Evolutionary conservation across 2,329 filamentous ascomycete species (phyloP).

Genomic region (Trichoderma sp.): DNA sequence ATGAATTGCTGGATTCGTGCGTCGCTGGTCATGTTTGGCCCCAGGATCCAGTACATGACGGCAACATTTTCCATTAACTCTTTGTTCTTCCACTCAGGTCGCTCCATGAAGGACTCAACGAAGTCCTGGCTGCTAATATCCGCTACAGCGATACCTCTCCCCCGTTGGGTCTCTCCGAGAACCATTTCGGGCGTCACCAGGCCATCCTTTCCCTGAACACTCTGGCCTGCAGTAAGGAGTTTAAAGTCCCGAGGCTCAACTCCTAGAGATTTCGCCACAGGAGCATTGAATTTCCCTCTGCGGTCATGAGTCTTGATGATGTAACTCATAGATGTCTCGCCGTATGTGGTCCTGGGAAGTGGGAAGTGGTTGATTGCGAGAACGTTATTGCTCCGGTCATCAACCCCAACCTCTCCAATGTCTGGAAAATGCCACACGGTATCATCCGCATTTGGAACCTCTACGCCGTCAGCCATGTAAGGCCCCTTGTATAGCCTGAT

Average conservation of each 20-base stretch:
- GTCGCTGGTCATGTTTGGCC: conserved; percentile 62
- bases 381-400: conserved; percentile 18
- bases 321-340: conserved; percentile 74
- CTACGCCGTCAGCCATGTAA: conserved; percentile 23
- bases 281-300: conserved; percentile 75
- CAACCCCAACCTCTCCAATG: conserved; percentile 17
- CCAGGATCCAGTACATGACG: conserved; percentile 79
- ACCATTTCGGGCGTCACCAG: conserved; percentile 80
- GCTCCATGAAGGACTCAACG: conserved; percentile 63
- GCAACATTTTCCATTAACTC: conserved; percentile 65
- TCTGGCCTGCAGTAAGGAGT: conserved; percentile 60
- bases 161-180: conserved; percentile 62
- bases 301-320: conserved; percentile 73
- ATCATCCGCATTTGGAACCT: conserved; percentile 24
- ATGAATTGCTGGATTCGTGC: conserved; percentile 68
- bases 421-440: conserved; percentile 31
- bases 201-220: conserved; percentile 62
- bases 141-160: conserved; percentile 73
- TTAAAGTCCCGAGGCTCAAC: conserved; percentile 59
- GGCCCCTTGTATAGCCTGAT: conserved; percentile 71
- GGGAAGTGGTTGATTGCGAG: conserved; percentile 28
- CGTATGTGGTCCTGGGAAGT: conserved; percentile 67
- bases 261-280: conserved; percentile 62
- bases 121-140: conserved; percentile 73
- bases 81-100: conserved; percentile 67